Base-by-base conservation (phyloP, 208 protist species). In the Trypanosoma conorhini region DNA sequence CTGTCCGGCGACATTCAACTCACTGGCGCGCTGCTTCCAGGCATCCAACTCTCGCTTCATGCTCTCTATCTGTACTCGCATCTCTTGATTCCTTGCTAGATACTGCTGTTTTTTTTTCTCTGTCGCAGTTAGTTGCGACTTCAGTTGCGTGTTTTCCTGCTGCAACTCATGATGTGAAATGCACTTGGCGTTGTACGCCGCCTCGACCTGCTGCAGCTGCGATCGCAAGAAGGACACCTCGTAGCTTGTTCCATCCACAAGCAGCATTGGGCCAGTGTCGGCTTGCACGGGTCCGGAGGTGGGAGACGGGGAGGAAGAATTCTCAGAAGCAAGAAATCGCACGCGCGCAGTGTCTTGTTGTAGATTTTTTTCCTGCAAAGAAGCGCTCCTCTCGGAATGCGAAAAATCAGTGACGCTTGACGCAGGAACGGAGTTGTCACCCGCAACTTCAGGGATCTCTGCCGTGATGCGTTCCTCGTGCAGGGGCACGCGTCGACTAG, bases 141-240 rank as follows among this genome's bases (percentile, higher is more conserved):
- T 44, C 15, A 86, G 62, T 5, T 73, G 80, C 26, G 50, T 72
- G 63, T 91, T 92, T 66, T 95, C 87, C 44, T 87, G 80, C 40
- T 81, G 73, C 42, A 95, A 72, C 76, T 95, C 90, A 74, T 93
- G 86, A 62, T 93, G 59, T 0, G 79, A 76, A 50, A 93, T 87
- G 64, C 87, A 95, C 74, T 92, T 95, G 31, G 82, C 62, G 68
- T 93, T 95, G 68, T 88, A 93, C 13, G 87, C 90, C 17, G 90
- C 90, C 72, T 95, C 87, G 5, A 93, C 77, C 68, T 95, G 90
- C 62, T 93, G 83, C 52, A 95, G 69, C 64, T 95, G 86, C 44
- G 72, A 76, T 21, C 87, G 85, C 46, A 95, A 79, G 64, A 89
- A 95, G 12, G 87, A 84, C 30, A 89, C 80, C 60, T 95, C 90